Evolutionary conservation across 495 filamentous ascomycete genomes (phyloP).

Genomic region (Penicillium angulare): DNA sequence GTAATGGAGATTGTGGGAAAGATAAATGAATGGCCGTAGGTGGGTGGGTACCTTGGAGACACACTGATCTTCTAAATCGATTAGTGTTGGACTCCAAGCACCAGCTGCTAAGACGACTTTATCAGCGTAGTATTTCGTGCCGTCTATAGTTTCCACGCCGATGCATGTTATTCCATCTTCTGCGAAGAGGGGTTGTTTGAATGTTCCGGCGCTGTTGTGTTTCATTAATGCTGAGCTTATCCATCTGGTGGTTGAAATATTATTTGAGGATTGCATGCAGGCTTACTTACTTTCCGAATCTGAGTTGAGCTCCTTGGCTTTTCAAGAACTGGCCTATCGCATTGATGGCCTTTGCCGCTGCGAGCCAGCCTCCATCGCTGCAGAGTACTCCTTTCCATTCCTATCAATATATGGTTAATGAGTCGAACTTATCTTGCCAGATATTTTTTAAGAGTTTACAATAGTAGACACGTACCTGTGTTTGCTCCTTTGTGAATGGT

Average conservation of each 20-base stretch:
- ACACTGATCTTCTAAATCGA: slow-evolving; percentile 41
- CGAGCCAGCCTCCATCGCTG: slow-evolving; percentile 19
- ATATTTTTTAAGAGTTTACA: no score
- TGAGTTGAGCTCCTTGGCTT: slow-evolving; percentile 14
- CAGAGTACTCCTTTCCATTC: slow-evolving; percentile 19
- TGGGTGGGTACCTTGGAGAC: slow-evolving; percentile 26
- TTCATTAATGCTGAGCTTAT: no score
- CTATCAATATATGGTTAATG: neutral
- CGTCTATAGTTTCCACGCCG: slow-evolving; percentile 34
- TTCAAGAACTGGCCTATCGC: slow-evolving; percentile 14
- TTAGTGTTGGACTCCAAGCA: slow-evolving; percentile 36
- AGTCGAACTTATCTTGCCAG: no score
- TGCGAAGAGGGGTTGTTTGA: slow-evolving; percentile 14
- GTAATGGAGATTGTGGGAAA: neutral
- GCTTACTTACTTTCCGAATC: slow-evolving; percentile 14
- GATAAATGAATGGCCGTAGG: no score
- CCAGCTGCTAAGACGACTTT: slow-evolving; percentile 37
- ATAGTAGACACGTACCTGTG: no score
- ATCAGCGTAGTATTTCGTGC: slow-evolving; percentile 32
- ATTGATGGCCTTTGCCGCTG: slow-evolving; percentile 22
- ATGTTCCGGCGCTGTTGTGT: slow-evolving; percentile 17
- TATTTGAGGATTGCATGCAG: no score
- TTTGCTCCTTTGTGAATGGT: slow-evolving; percentile 11
- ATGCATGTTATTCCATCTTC: slow-evolving; percentile 15
- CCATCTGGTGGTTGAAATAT: no score